Evolutionary conservation across 805 yeast species (phyloP).

Genomic region (Teunomyces tritomae): DNA sequence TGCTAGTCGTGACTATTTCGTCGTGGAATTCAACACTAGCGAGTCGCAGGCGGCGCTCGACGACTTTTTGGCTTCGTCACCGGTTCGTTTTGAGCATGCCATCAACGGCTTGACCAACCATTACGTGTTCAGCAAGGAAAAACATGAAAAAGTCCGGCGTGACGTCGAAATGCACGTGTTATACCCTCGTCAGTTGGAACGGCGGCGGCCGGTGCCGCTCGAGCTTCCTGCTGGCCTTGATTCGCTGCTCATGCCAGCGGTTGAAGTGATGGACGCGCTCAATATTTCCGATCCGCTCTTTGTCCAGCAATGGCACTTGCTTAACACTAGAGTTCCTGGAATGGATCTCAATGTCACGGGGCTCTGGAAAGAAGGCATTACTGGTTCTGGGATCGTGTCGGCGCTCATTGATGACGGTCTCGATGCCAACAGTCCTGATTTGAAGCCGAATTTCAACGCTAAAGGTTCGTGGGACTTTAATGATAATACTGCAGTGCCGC

Average conservation of each 20-base stretch:
- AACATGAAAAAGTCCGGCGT: conserved; percentile 14
- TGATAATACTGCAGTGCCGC: conserved; percentile 69
- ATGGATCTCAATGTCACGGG: conserved; percentile 85
- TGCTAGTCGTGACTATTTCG: conserved; percentile 52
- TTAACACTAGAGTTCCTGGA: conserved; percentile 70
- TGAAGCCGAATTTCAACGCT: conserved; percentile 61
- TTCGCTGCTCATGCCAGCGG: conserved; percentile 48
- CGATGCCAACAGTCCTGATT: conserved; percentile 76
- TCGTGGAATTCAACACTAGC: conserved; percentile 51
- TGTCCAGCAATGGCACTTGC: conserved; percentile 85
- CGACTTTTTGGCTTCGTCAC: conserved; percentile 27
- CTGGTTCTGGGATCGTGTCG: conserved; percentile 79
- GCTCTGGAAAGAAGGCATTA: conserved; percentile 77
- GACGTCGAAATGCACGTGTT: conserved; percentile 44
- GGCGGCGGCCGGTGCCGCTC: conserved; percentile 56
- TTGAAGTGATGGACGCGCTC: conserved; percentile 50
- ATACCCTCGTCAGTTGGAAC: conserved; percentile 50
- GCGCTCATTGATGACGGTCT: conserved; percentile 95
- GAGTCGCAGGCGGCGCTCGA: conserved; percentile 21
- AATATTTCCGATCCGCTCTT: conserved; percentile 83
- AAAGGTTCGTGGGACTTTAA: conserved; percentile 95
- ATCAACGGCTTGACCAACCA: conserved; percentile 60
- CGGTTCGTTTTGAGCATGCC: conserved; percentile 55
- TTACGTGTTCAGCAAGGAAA: conserved; percentile 61
- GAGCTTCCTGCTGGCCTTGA: conserved; percentile 28